Base-by-base conservation (phyloP, 176 grass and related monocot genomes). In the Zea luxurians region DNA sequence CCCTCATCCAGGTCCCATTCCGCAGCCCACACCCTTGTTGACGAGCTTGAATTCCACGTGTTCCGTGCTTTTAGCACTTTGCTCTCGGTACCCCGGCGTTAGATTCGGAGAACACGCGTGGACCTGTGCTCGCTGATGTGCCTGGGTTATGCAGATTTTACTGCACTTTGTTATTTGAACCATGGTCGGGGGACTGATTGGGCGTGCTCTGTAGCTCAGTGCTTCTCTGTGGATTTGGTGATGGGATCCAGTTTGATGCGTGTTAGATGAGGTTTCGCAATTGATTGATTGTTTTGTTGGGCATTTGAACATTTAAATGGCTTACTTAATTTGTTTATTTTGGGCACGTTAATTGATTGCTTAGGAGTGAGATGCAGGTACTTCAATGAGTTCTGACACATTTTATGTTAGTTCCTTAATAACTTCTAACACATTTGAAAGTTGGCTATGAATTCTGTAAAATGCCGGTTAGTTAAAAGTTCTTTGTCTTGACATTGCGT, bases 1-100 rank as follows among this genome's bases (percentile, higher is more conserved):
- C 95, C 57, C 83, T 86, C 64, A 90, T 94, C 76, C 89, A 98
- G 95, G 95, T 94, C 55, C 0, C 17, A 38, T 3, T 43, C 78
- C 57, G 57, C 54, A 69, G n/a, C 81, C 34, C 54, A 17, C 37
- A 3, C 54, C 57, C 6, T 40, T 4, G 54, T 7, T n/a, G 64
- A 15, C 44, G 52, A 74, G 75, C 68, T 59, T 57, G 52, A 83
- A 68, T 68, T 82, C 20, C 55, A 11, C 10, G 41, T 12, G 45
- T 21, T 37, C 61, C 21, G 13, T 50, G 70, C 18, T 63, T 69
- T 63, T 44, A 65, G 80, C 36, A 43, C 74, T 60, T 34, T 37
- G 66, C 75, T 65, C 61, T 15, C 76, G 37, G 60, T 21, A 75
- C 38, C 16, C 8, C 40, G 59, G 48, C 42, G 69, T 68, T 75